Evolutionary conservation across 768 basidiomycete species (phyloP).

Genomic region (Cystofilobasidium capitatum): DNA sequence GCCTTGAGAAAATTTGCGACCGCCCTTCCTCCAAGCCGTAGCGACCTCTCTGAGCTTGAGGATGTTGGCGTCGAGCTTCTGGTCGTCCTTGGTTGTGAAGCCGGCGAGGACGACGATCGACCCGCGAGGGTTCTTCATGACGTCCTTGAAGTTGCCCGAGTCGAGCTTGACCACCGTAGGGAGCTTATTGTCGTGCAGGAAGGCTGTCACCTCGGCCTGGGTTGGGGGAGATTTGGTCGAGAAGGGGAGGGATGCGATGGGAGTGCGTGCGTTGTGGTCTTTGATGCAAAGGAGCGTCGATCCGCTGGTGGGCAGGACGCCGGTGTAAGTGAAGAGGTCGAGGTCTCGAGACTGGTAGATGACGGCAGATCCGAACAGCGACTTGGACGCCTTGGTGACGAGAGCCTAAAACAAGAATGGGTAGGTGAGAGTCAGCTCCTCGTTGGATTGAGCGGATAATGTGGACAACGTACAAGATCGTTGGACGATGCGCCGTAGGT

Average conservation of each 20-base stretch:
- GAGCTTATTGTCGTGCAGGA: constrained; percentile 61
- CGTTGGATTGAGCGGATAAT: not conserved
- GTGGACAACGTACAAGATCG: constrained; percentile 36
- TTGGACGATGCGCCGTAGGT: constrained; percentile 36
- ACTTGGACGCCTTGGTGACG: constrained; percentile 51
- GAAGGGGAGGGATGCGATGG: constrained; percentile 28
- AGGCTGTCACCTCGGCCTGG: constrained; percentile 43
- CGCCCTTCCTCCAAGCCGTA: constrained; percentile 51
- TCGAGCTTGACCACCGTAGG: constrained; percentile 66
- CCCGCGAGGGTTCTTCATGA: constrained; percentile 69
- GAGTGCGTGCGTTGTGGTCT: constrained; percentile 48
- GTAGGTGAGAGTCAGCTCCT: not conserved
- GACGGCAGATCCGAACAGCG: constrained; percentile 45
- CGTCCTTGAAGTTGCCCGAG: constrained; percentile 65
- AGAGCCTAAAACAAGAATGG: constrained; percentile 41
- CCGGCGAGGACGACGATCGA: constrained; percentile 68
- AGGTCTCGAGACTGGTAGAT: constrained; percentile 45
- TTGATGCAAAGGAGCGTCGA: constrained; percentile 55
- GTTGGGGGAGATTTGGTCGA: constrained; percentile 29
- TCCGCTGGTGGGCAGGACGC: constrained; percentile 35
- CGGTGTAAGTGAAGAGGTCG: constrained; percentile 36
- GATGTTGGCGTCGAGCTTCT: constrained; percentile 41
- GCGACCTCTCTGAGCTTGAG: constrained; percentile 49
- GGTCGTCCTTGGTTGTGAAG: constrained; percentile 31
- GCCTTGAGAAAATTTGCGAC: constrained; percentile 37